Evolutionary conservation across 257 asterid genomes (phyloP), one percentile per base, ranked within the genome.

Genomic region (Primulina eburnea): DNA sequence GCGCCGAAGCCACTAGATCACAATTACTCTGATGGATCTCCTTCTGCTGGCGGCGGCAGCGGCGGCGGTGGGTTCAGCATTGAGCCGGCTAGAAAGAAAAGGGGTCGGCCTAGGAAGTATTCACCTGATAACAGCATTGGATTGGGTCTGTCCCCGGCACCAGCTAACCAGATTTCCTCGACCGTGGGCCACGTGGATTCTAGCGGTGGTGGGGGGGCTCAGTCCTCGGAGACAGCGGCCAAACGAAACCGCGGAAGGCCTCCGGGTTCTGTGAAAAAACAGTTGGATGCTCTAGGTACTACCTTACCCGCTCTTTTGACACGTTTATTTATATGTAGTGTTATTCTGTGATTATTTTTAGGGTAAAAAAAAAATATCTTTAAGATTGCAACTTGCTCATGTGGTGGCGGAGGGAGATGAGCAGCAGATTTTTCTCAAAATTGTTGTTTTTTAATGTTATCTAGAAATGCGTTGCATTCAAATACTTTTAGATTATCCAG

Each of bases 61-160:
- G 88, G 75, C 6, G 86, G 77, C 12, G 87, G 75, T 4, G 86
- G 88, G 75, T 83, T 78, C 75, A 77, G 53, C 83, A 69, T 80
- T 40, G 96, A 88, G 80, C 84, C 88, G 7, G 79, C 89, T 24
- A 87, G 82, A 69, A 90, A 89, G 84, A 90, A 88, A 66, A 78
- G 97, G 73, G 97, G 97, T 11, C 80, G 97, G 30, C 97, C 97
- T 2, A 88, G 97, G 72, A 90, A 90, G 73, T 88, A 86, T 75
- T 86, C 97, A 0, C 95, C 93, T 2, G 96, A 88, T 43, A 83
- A 81, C 79, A 81, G 86, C 88, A 90, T 90, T 73, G 94, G 89
- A 2, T 79, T 92, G 2, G 92, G 89, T 4, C 87, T 92, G 21
- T 85, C 96, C 2, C 86, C 93, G 17, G 83, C 92, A 9, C 78